These are phyloP conservation scores for Diaporthe caulivora DNA, from an alignment of 2,329 filamentous ascomycete genomes.

Conservation along the genomic window DNA sequence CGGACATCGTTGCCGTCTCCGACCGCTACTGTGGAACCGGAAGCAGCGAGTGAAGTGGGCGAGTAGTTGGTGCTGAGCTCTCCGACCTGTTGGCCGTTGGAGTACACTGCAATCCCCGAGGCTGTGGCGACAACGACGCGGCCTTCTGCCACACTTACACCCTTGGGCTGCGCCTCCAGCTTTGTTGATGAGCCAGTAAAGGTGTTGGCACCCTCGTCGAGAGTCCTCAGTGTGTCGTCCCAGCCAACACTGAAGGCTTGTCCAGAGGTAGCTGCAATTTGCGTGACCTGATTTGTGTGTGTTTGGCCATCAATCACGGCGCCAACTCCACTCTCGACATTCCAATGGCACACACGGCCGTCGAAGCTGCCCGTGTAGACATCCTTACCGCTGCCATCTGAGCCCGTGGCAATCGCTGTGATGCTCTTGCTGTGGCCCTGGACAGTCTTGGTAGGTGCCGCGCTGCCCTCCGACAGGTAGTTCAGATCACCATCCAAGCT, in stretches of 20 bases:
- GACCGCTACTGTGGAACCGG: slow-evolving; percentile 77
- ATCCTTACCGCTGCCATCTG: slow-evolving; percentile 69
- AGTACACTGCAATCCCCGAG: slow-evolving; percentile 65
- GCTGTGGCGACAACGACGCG: slow-evolving; percentile 70
- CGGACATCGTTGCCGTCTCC: slow-evolving; percentile 79
- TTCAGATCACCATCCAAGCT: slow-evolving; percentile 91
- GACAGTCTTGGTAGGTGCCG: slow-evolving; percentile 77
- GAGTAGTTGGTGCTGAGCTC: slow-evolving; percentile 71
- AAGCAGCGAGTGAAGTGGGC: slow-evolving; percentile 79
- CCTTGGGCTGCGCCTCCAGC: slow-evolving; percentile 85
- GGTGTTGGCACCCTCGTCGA: slow-evolving; percentile 80
- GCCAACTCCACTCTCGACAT: slow-evolving; percentile 76
- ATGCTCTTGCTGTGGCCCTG: slow-evolving; percentile 94
- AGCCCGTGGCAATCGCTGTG: slow-evolving; percentile 76
- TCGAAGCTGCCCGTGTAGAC: slow-evolving; percentile 94
- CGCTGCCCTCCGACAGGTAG: slow-evolving; percentile 82
- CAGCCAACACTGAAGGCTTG: slow-evolving; percentile 89
- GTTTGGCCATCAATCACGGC: slow-evolving; percentile 81
- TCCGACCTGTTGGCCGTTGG: slow-evolving; percentile 71
- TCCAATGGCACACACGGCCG: slow-evolving; percentile 87
- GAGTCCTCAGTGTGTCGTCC: slow-evolving; percentile 89
- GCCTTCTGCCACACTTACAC: slow-evolving; percentile 68
- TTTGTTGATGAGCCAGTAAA: slow-evolving; percentile 78
- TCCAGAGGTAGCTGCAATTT: slow-evolving; percentile 73
- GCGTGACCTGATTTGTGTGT: slow-evolving; percentile 88